Evolutionary conservation across 1,284 basidiomycete species (phyloP), one percentile per base, ranked within the genome.

Genomic region (Ceratobasidium sp.): DNA sequence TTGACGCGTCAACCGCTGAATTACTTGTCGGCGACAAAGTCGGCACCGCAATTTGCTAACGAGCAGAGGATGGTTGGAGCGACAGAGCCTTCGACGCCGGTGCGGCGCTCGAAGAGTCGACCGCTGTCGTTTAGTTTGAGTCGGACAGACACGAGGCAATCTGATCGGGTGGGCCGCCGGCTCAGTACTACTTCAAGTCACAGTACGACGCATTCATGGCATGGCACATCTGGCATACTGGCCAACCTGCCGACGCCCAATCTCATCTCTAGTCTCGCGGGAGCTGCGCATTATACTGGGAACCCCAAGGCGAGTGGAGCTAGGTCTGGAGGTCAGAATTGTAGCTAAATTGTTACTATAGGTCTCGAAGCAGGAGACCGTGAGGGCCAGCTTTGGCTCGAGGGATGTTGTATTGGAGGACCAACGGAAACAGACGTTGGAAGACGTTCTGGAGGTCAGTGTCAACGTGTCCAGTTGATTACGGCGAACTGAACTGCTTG

Each of bases 401-500:
- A 71, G 54, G 56, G 66, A 76, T 47, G 76, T 76, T 17, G 50
- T 72, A 53, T 56, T 77, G 36, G 73, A 73, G 29, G 84, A 67
- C 78, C 79, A 22, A 80, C 86, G 87, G 72, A 79, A 81, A 73
- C 82, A 83, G 45, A 82, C 88, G 0, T 74, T 91, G 75, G 82
- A 84, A 19, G 90, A 91, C 78, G 78, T 91, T 57, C 84, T 86
- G 48, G 88, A 90, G 79, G 84, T 84, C 47, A 59, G 82, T 78
- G 31, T 19, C 2, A 53, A 9, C 7, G 45, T 50, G 17, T 69
- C 8, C 50, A 15, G 29, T 41, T 41, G 36, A 41, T 41, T 33
- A 67, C 19, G 17, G 69, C 41, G 14, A 17, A 50, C 69, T 62
- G 24, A 48, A 51, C 15, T 45, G 7, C 56, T 33, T 24, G 29